Evolutionary conservation across 2,329 filamentous ascomycete genomes (phyloP).

Genomic region (Aureobasidium musti): DNA sequence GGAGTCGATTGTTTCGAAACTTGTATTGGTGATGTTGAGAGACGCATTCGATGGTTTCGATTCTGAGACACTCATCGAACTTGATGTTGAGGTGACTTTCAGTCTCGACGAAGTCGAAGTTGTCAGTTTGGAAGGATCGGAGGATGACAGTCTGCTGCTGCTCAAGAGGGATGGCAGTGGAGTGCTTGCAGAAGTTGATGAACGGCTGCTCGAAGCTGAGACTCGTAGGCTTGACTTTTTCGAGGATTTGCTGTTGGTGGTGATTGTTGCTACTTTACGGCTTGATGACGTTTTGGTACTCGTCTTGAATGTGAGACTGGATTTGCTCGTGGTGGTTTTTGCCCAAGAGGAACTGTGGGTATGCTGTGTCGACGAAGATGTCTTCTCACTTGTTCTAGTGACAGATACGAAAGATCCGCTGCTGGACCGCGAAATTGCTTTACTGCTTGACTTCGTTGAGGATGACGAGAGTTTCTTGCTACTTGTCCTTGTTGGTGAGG

Average conservation of each 20-base stretch:
- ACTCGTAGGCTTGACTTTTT: no score
- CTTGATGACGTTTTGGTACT: background rate
- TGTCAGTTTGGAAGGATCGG: no score
- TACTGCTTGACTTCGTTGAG: background rate
- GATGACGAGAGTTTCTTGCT: background rate
- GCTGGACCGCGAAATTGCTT: background rate
- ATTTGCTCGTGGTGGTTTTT: background rate
- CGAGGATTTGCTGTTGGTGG: no score
- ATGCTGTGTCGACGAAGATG: background rate
- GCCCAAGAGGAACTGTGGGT: background rate
- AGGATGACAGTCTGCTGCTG: no score
- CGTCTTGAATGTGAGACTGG: background rate
- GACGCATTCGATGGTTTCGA: no score
- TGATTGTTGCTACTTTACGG: no score
- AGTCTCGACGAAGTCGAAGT: no score
- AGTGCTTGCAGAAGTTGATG: no score
- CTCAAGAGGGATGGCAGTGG: no score
- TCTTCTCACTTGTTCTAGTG: background rate
- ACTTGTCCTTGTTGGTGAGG: background rate
- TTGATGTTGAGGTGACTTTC: background rate
- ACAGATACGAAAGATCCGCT: background rate
- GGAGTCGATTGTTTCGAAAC: background rate
- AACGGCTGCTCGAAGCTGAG: no score
- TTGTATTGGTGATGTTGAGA: background rate
- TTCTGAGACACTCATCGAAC: background rate